These are phyloP conservation scores for Candida takata DNA, from an alignment of 805 yeast genomes.

Conservation along the genomic window DNA sequence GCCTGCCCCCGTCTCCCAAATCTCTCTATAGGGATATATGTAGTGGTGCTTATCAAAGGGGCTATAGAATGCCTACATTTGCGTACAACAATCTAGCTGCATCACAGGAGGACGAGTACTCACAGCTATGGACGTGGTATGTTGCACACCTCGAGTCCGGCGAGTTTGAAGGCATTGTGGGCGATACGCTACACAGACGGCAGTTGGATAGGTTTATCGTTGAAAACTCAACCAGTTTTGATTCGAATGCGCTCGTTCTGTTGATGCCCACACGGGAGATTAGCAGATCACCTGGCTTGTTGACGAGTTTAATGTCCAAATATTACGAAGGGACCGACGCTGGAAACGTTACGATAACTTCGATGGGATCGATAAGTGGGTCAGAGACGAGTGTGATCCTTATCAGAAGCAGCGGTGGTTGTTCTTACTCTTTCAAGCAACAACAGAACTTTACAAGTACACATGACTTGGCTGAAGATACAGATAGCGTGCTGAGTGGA, in stretches of 20 bases:
- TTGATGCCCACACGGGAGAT: constrained; percentile 12
- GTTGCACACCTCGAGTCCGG: constrained; percentile 12
- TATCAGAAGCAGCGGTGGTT: constrained; percentile 1
- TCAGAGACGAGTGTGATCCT: constrained; percentile 12
- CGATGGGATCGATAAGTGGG: constrained; percentile 9
- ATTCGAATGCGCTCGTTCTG: constrained; percentile 12
- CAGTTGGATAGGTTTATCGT: constrained; percentile 11
- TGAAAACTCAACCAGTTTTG: constrained; percentile 9
- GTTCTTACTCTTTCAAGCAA: no score
- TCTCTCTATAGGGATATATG: no score
- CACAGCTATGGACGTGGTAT: constrained; percentile 17
- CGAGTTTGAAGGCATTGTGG: constrained; percentile 12
- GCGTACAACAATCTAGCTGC: constrained; percentile 11
- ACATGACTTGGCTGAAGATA: no score
- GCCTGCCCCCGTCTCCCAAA: no score
- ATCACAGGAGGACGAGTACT: constrained; percentile 8
- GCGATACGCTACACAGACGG: constrained; percentile 7
- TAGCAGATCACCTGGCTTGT: constrained; percentile 9
- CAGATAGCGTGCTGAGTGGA: no score
- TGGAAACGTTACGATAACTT: constrained; percentile 10
- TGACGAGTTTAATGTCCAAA: constrained; percentile 9
- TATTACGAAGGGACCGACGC: constrained; percentile 6
- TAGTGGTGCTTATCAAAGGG: no score
- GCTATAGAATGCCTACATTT: constrained; percentile 16
- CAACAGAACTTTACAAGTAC: no score